Base-by-base conservation (phyloP, 768 basidiomycete species). In the Suillus plorans region DNA sequence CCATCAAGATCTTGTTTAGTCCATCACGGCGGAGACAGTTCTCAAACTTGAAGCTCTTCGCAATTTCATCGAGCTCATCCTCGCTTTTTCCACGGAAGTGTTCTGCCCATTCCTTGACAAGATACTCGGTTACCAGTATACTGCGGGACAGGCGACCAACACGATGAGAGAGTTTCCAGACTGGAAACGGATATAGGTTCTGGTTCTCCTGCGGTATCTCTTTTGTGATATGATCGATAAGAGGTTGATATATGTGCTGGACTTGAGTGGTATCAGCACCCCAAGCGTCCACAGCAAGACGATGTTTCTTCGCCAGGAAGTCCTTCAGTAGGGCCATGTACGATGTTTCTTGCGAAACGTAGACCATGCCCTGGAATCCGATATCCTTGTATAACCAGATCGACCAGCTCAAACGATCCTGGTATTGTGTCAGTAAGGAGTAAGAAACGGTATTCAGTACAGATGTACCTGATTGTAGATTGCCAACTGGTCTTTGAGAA, bases 331-430 rank as follows among this genome's bases (percentile, higher is more conserved):
- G 84, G 59, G 78, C 84, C 81, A 89, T 88, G 78, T 92, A 94
- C 4, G 89, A 82, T 4, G 91, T 87, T 16, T 87, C 84, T 14
- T 79, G 81, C n/a, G 84, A 83, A 69, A 88, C 80, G 75, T 90
- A 85, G 36, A 90, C 88, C 91, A 94, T 92, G 44, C 92, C 92
- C 77, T 92, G 89, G 82, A 89, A 90, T n/a, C 90, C 90, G 69
- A 91, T 89, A 69, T 91, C 89, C 70, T 90, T 94, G 84, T 91
- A 94, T 22, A 92, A 77, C 93, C 93, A 94, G 79, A 94, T 94
- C 0, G 89, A 88, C 91, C 91, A 93, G 72, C 85, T 87, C 63
- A 89, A 74, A 34, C 84, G 85, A 69, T 86, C 87, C 86, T 88
- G 62, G 25, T 44, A 55, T 9, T 42, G 25, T 28, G 34, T 67